Percentiles rank a stretch among this genome's conserved stretches.
These are phyloP conservation scores for Backusella luteola DNA, from an alignment of 192 early-diverging fungal species.

Conservation along the genomic window DNA sequence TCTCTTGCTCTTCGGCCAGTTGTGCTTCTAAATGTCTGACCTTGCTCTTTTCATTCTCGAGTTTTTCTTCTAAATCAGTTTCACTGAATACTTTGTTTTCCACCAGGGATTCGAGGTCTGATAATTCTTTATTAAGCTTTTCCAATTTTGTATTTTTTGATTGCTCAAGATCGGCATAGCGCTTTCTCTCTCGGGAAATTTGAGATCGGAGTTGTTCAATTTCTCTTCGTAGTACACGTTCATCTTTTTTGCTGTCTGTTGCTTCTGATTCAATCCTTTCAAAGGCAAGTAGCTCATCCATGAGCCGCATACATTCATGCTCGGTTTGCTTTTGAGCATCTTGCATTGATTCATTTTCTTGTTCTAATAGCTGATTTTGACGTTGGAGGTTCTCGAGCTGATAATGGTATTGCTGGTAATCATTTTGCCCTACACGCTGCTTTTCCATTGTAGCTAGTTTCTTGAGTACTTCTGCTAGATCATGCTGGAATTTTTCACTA, in stretches of 20 bases:
- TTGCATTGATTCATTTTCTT: constrained; percentile 51
- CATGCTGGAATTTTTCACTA: constrained; percentile 4
- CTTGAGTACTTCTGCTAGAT: not conserved
- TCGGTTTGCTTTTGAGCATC: constrained; percentile 67
- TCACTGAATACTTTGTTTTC: constrained; percentile 77
- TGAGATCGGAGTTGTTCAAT: constrained; percentile 34
- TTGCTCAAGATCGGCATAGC: constrained; percentile 56
- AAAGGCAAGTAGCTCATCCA: constrained; percentile 71
- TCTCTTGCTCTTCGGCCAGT: constrained; percentile 23
- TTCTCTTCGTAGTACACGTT: not conserved
- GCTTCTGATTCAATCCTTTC: constrained; percentile 37
- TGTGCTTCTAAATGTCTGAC: constrained; percentile 43
- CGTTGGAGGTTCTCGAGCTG: not conserved
- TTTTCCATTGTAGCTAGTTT: constrained; percentile 9
- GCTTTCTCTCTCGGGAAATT: constrained; percentile 47
- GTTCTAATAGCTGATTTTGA: constrained; percentile 44
- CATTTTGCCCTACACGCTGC: not conserved
- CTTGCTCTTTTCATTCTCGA: constrained; percentile 45
- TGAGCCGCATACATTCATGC: constrained; percentile 68
- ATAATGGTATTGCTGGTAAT: not conserved
- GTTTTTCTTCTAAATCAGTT: constrained; percentile 58
- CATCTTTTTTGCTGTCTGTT: not conserved
- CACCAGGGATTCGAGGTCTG: constrained; percentile 61
- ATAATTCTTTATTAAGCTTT: constrained; percentile 62
- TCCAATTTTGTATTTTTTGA: constrained; percentile 61